Base-by-base conservation (phyloP, 345 rosid species). In the Excoecaria cochinchinensis region DNA sequence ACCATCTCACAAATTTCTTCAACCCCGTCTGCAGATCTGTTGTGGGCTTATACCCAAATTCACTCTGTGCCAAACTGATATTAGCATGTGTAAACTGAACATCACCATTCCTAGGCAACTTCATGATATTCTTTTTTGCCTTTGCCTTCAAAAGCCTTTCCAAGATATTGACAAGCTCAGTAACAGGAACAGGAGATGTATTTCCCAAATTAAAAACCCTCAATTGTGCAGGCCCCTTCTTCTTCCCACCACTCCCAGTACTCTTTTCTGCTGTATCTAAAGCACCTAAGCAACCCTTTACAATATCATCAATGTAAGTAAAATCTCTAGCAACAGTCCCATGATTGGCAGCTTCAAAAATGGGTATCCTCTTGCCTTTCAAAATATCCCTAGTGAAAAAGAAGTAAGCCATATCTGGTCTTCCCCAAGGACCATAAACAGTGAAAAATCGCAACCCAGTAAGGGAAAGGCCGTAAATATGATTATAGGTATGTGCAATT, bases 391-490 rank as follows among this genome's bases (percentile, higher is more conserved):
- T 93, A 0, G 97, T 91, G 79, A 93, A 93, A 80, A 91, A 93
- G 88, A 93, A 93, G 80, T 93, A 93, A 6, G 97, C 97, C 98
- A 93, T 93, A 81, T 93, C 98, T 4, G 98, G 97, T 72, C 97
- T 88, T 16, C 98, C 98, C 98, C 98, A 91, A 1, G 97, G 98
- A 1, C 98, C 98, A 64, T 93, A 93, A 38, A 93, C 98, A 0
- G 98, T 93, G 82, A 93, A 93, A 63, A 93, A 93, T 60, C 98
- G 81, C 72, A 93, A 77, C 36, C 97, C 98, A 3, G 98, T 93
- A 39, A 93, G 83, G 0, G 98, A 93, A 68, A 93, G 84, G 0
- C 98, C 98, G 67, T 93, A 89, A 63, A 93, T 93, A 74, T 93
- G 98, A 73, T 91, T 93, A 74, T 93, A 93, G n/a, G 98, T 91